Base-by-base conservation (phyloP, 176 grass and related monocot species). In the Pontederia crassipes region DNA sequence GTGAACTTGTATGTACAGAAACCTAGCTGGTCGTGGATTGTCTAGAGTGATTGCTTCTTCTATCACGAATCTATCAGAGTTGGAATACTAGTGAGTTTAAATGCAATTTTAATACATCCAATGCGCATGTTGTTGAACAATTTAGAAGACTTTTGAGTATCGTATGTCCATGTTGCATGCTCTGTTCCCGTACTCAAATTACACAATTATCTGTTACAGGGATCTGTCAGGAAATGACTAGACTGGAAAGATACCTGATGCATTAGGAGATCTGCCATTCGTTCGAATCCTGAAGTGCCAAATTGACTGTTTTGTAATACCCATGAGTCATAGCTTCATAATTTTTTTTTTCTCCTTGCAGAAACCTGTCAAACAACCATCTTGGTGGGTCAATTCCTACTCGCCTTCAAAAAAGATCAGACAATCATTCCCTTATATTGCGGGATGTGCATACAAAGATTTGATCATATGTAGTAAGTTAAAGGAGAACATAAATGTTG, bases 311-410 rank as follows among this genome's bases (percentile, higher is more conserved):
- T 11, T 28, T 58, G 18, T 4, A 58, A 26, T 28, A 8, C 32
- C 1, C 1, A 40, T 40, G 2, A 40, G 2, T 11, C 27, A 1
- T 11, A 3, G n/a, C 10, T 54, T 16, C 2, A 54, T n/a, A 14
- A 58, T 12, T 27, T 4, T 58, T 9, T 2, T 58, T 58, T 11
- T 8, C 55, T 28, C 27, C 27, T 40, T 17, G 20, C 11, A 58
- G 55, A 58, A 26, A 58, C 18, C 26, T 58, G 55, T 58, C 55
- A 27, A 58, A 58, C 55, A 58, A 58, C 55, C 55, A 58, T 27
- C 55, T 58, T 11, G 8, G 27, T 11, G 17, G 55, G 55, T 11
- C 9, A 4, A 12, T 58, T 58, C 55, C 55, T 58, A 26, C 18
- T 58, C 7, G 11, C 27, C 55, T 58, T 20, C 20, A 27, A 58